Conservation (phyloP, 192 early-diverging fungal genomes). For the Dissophora globulifera region DNA sequence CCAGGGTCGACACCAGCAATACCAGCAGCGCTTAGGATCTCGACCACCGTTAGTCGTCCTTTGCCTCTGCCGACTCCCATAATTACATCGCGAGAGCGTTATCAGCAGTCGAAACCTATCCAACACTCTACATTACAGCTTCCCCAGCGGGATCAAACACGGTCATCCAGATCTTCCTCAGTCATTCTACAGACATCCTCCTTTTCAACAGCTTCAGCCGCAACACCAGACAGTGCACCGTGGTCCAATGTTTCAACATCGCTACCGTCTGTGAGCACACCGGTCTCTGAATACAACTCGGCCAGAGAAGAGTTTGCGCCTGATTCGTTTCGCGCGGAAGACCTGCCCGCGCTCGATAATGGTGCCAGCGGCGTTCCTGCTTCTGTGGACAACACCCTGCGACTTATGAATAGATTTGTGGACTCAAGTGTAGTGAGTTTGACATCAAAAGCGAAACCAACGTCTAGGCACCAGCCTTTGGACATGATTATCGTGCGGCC, state of each 20-base stretch:
- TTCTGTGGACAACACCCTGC: no score
- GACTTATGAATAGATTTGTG: no score
- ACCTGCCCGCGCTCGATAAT: no score
- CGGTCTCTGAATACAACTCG: constrained; percentile 1
- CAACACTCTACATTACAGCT: not conserved
- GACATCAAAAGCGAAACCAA: not conserved
- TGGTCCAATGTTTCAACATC: constrained; percentile 4
- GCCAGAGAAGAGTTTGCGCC: constrained; percentile 14
- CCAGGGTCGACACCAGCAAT: not conserved
- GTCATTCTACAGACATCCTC: not conserved
- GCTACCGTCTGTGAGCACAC: not conserved
- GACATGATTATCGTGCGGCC: constrained; percentile 43
- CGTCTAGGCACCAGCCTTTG: constrained; percentile 8
- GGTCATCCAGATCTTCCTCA: not conserved
- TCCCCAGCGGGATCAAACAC: not conserved
- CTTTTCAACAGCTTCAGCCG: not conserved
- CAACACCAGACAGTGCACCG: not conserved
- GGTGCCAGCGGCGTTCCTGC: no score
- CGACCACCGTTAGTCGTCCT: no score
- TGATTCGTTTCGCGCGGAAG: not conserved
- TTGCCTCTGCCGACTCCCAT: constrained; percentile 10
- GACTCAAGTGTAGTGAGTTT: no score
- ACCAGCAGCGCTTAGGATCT: no score
- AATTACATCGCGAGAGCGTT: constrained; percentile 21
- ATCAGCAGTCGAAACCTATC: not conserved